Base-by-base conservation (phyloP, 805 yeast species). In the Ogataea parapolymorpha region DNA sequence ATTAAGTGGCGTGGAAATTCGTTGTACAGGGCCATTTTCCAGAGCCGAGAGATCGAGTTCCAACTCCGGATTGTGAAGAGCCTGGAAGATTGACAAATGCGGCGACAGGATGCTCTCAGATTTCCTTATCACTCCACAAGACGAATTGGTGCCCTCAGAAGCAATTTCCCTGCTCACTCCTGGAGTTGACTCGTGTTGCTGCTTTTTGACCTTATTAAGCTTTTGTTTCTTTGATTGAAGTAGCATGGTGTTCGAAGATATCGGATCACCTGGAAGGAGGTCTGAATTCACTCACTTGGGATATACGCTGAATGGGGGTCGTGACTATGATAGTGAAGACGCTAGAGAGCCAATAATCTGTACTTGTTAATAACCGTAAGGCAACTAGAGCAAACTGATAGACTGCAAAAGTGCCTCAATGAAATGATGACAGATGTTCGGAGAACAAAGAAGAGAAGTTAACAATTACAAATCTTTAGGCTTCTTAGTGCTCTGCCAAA, bases 21-120 rank as follows among this genome's bases (percentile, higher is more conserved):
- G 31, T 24, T 41, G 29, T n/a, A 32, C 34, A 12, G 31, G 27
- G 12, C 35, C 32, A 12, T 17, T 23, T 16, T 41, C 41, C 30
- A 42, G 26, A 9, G 45, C 28, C 4, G 52, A 36, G 3, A 50
- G 25, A 7, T 57, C 59, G 13, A 49, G 26, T 24, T 61, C 63
- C 40, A 63, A 48, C 6, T 61, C 59, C 4, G 68, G 66, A 39
- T 62, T 55, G 14, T 58, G 59, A n/a, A 63, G 47, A 15, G 61
- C 62, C 38, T 62, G 53, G 33, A 55, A 54, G 4, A 63, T 55
- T 0, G 68, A 63, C 15, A 55, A 32, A 41, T 62, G 68, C 8
- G 65, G 65, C 3, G 68, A 54, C 6, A 61, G 40, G 16, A 52
- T 34, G 29, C 48, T 41, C 10, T 53, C 50, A 4, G 49, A 41